A percentile compares a stretch with the other conserved stretches of the same genome.
Evolutionary conservation across 768 basidiomycete genomes (phyloP).

Genomic region (Royoungia palumana): DNA sequence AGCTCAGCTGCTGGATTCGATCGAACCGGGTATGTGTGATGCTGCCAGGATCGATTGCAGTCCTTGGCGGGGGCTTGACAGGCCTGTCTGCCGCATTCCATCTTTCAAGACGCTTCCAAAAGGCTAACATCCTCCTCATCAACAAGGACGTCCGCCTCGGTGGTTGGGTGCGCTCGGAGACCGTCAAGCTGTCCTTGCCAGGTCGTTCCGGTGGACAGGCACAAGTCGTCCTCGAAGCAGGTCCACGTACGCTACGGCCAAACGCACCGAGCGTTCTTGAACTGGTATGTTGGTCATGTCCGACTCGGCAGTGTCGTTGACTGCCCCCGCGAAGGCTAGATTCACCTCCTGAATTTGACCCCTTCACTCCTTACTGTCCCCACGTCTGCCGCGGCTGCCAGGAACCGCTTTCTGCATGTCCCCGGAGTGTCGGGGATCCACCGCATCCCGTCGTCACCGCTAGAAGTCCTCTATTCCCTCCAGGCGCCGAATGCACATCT

Average conservation of each 20-base stretch:
- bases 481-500: constrained; percentile 31
- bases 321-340: constrained; percentile 43
- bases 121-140: constrained; percentile 57
- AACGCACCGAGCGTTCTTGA: constrained; percentile 71
- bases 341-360: constrained; percentile 67
- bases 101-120: constrained; percentile 63
- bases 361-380: constrained; percentile 63
- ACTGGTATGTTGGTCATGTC: constrained; percentile 49
- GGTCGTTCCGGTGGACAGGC: constrained; percentile 28
- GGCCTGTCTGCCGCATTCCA: constrained; percentile 83
- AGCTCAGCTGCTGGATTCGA: background rate
- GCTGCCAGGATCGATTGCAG: constrained; percentile 44
- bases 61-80: constrained; percentile 79
- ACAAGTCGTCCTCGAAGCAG: constrained; percentile 70
- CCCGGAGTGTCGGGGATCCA: constrained; percentile 52
- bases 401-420: constrained; percentile 69
- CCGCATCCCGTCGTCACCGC: constrained; percentile 42
- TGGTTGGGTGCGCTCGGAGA: constrained; percentile 80
- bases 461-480: constrained; percentile 37
- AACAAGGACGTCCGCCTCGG: constrained; percentile 67
- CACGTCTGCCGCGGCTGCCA: constrained; percentile 66
- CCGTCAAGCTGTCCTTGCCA: constrained; percentile 40
- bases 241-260: constrained; percentile 84
- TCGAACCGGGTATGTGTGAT: background rate
- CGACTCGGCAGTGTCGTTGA: constrained; percentile 7